phyloP scores from a whole-genome alignment of 1,284 basidiomycete genomes.

The Lignosus rhinocerotis region DNA sequence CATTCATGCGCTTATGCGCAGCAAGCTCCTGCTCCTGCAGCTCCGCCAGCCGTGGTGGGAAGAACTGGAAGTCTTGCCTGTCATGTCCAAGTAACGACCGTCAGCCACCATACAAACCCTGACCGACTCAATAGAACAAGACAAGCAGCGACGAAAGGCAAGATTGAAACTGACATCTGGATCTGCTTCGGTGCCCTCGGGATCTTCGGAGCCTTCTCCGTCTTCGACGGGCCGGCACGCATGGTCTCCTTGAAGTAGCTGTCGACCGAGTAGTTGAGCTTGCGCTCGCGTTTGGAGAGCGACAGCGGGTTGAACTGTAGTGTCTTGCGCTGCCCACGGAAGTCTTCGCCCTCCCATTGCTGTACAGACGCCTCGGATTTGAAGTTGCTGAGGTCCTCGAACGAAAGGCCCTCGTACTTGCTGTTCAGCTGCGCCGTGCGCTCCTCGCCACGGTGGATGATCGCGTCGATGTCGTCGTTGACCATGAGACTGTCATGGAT shows the following conservation, averaged over 20 bases:
- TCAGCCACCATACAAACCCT: neutral
- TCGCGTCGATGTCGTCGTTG: slow-evolving; percentile 93
- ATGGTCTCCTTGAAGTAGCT: slow-evolving; percentile 94
- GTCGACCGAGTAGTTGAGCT: slow-evolving; percentile 94
- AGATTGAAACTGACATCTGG: slow-evolving; percentile 55
- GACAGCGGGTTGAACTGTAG: slow-evolving; percentile 85
- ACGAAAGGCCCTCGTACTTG: slow-evolving; percentile 92
- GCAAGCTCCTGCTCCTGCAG: slow-evolving; percentile 89
- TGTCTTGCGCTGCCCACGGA: slow-evolving; percentile 69
- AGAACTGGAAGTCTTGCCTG: slow-evolving; percentile 98
- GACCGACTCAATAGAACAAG: neutral
- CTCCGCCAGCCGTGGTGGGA: slow-evolving; percentile 79
- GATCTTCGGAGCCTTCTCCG: slow-evolving; percentile 82
- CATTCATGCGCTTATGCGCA: slow-evolving; percentile 76
- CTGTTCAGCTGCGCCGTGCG: slow-evolving; percentile 87
- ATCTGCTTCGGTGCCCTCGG: slow-evolving; percentile 92
- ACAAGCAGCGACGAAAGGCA: neutral
- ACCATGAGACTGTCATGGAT: slow-evolving; percentile 62
- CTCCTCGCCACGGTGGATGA: slow-evolving; percentile 91
- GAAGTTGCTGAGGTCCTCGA: slow-evolving; percentile 97
- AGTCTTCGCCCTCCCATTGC: slow-evolving; percentile 98
- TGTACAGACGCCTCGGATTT: slow-evolving; percentile 89
- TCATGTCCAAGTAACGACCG: neutral
- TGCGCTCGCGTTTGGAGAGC: slow-evolving; percentile 93
- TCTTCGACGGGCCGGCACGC: slow-evolving; percentile 75